Evolutionary conservation across 352 stramenopile species (phyloP).

Genomic region (Phytophthora ramorum): DNA sequence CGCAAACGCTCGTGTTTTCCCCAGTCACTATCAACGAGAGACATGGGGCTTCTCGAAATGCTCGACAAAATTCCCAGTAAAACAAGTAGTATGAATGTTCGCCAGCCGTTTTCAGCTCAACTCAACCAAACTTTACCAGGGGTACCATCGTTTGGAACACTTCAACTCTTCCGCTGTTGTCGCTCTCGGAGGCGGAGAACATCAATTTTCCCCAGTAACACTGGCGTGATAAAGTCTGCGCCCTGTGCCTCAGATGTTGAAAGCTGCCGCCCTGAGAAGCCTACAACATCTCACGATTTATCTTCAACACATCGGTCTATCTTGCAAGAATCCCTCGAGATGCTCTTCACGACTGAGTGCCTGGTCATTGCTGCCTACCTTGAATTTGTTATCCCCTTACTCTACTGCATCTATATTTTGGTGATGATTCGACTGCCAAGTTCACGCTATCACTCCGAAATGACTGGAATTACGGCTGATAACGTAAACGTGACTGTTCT

Average conservation of each 20-base stretch:
- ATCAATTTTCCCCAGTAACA: not conserved
- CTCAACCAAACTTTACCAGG: not conserved
- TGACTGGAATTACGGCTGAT: not conserved
- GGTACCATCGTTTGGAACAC: not conserved
- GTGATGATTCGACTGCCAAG: constrained; percentile 27
- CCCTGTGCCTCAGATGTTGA: not conserved
- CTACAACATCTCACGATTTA: not conserved
- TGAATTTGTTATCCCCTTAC: constrained; percentile 36
- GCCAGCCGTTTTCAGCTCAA: not conserved
- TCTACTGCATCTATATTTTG: constrained; percentile 22
- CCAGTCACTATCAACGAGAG: not conserved
- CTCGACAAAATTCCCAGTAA: not conserved
- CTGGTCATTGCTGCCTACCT: constrained; percentile 37
- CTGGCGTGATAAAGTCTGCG: not conserved
- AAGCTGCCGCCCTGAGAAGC: not conserved
- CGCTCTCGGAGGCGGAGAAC: not conserved
- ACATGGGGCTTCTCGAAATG: not conserved
- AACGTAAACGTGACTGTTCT: not conserved
- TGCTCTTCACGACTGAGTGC: constrained; percentile 35
- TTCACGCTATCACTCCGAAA: not conserved
- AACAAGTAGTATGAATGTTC: not conserved
- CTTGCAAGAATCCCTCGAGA: constrained; percentile 9
- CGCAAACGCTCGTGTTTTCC: constrained; percentile 6
- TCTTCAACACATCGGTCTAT: not conserved
- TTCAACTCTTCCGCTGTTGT: not conserved